Evolutionary conservation across 2,329 filamentous ascomycete genomes (phyloP).

Genomic region (Alternaria sp.): DNA sequence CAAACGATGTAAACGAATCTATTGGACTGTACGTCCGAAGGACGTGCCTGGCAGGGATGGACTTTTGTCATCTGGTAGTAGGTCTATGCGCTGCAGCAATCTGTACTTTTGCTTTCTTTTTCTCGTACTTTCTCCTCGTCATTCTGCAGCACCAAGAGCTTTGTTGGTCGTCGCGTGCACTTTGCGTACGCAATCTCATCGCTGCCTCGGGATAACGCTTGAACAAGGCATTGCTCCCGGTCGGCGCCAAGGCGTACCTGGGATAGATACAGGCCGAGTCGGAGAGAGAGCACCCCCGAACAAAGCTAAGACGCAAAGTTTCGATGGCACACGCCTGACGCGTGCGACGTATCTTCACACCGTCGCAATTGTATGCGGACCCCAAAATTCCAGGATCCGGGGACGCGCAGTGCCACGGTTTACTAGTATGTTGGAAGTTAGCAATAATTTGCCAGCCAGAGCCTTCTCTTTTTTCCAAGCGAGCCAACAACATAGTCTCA

Average conservation of each 20-base stretch:
- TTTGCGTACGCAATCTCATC: neutral
- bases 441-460: neutral
- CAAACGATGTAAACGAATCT: neutral
- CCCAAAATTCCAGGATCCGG: neutral
- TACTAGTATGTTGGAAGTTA: neutral
- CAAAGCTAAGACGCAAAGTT: neutral
- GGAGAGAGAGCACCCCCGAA: neutral
- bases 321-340: neutral
- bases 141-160: neutral
- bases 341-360: neutral
- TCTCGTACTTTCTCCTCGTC: neutral
- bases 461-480: neutral
- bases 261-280: neutral
- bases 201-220: neutral
- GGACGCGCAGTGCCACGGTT: neutral
- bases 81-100: neutral
- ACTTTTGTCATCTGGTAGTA: neutral
- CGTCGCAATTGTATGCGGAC: neutral
- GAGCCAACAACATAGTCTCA: neutral
- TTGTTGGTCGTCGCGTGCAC: neutral
- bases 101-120: neutral
- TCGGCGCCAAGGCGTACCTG: slow-evolving; percentile 1
- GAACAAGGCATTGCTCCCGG: neutral
- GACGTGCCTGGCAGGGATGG: neutral
- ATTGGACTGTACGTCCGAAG: neutral